Conservation (phyloP, 768 basidiomycete species). For the Xerocomellus chrysenteron region DNA sequence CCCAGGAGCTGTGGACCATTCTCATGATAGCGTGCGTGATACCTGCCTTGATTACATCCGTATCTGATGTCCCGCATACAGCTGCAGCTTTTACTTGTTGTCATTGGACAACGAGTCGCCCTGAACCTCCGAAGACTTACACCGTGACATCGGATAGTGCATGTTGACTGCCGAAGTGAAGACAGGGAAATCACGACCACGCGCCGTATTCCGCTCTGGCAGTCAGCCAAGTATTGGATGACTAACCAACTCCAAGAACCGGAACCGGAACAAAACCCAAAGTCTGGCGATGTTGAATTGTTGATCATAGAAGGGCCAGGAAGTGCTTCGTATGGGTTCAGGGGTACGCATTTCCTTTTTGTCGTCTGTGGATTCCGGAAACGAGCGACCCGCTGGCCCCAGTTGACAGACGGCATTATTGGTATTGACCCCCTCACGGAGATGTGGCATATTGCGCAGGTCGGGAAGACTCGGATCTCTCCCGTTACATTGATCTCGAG, state of each 20-base stretch:
- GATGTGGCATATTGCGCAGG: too few relatives aligned
- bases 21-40: conserved; percentile 2
- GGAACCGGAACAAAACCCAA: neutral
- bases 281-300: neutral
- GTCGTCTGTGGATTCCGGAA: too few relatives aligned
- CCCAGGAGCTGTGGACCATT: conserved; percentile 6
- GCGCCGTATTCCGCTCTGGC: neutral
- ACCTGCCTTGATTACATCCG: neutral
- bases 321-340: too few relatives aligned
- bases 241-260: neutral
- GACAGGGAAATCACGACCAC: neutral
- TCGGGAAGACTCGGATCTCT: too few relatives aligned
- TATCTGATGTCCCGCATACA: neutral
- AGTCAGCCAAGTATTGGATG: neutral
- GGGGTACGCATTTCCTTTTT: too few relatives aligned
- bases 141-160: too few relatives aligned
- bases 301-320: neutral
- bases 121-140: conserved; percentile 10
- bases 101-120: conserved; percentile 15
- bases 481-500: too few relatives aligned
- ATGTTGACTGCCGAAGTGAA: too few relatives aligned
- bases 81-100: conserved; percentile 1
- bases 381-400: too few relatives aligned
- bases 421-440: too few relatives aligned
- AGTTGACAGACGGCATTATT: too few relatives aligned